phyloP scores from a whole-genome alignment of 352 stramenopile species.

The Globisporangium mamillatum region DNA sequence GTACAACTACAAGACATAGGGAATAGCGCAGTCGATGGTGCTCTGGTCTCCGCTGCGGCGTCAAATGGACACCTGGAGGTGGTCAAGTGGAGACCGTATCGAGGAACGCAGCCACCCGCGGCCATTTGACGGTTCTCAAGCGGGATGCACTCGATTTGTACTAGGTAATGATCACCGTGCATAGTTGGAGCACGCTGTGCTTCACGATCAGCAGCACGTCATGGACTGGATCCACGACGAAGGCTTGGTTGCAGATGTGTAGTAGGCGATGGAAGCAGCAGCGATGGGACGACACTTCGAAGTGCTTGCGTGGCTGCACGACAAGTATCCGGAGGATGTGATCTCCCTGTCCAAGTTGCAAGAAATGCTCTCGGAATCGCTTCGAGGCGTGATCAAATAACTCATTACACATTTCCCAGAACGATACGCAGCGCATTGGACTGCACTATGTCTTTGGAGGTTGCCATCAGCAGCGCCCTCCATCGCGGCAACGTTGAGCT shows the following conservation, averaged over 20 bases:
- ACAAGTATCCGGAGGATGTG: background rate
- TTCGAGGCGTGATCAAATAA: background rate
- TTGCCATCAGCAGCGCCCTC: background rate
- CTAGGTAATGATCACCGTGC: background rate
- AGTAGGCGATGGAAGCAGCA: background rate
- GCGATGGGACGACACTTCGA: background rate
- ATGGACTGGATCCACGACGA: background rate
- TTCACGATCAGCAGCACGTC: background rate
- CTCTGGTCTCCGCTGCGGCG: background rate
- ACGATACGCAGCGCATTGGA: background rate
- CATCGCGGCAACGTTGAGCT: no score
- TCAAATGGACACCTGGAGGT: background rate
- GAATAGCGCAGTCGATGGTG: background rate
- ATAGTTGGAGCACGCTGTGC: background rate
- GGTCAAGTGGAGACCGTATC: background rate
- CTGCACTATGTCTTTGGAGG: background rate
- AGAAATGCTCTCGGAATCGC: background rate
- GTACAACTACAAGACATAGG: background rate
- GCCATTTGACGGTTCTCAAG: background rate
- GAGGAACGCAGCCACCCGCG: background rate
- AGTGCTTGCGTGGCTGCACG: background rate
- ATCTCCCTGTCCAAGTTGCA: background rate
- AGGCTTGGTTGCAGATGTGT: background rate
- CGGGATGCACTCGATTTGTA: background rate
- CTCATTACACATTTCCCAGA: background rate